Conservation (phyloP, 1,284 basidiomycete genomes). For the Irpex sp. region DNA sequence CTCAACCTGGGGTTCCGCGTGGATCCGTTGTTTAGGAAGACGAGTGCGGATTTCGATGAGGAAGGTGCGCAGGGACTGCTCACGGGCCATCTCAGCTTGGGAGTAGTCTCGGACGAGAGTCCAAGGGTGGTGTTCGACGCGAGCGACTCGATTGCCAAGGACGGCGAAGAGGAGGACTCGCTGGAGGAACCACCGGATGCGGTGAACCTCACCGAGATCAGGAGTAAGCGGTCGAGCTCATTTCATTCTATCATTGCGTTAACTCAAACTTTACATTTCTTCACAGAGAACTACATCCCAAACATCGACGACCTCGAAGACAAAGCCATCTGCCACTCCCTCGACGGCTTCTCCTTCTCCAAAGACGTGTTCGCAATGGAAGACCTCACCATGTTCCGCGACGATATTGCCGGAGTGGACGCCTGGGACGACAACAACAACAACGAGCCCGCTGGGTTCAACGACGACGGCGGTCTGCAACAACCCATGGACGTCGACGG, state of each 20-base stretch:
- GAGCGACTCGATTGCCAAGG: conserved; percentile 83
- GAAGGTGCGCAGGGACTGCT: conserved; percentile 92
- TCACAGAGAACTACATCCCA: conserved; percentile 63
- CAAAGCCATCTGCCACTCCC: conserved; percentile 76
- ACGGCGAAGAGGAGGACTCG: conserved; percentile 63
- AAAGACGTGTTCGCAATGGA: conserved; percentile 60
- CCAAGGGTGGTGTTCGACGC: conserved; percentile 96
- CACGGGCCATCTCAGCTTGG: conserved; percentile 86
- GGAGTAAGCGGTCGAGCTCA: conserved; percentile 43
- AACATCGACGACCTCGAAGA: conserved; percentile 59
- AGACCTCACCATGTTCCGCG: conserved; percentile 53
- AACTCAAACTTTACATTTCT: conserved; percentile 9
- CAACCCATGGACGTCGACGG: conserved; percentile 42
- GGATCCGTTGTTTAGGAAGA: conserved; percentile 97
- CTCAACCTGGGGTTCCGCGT: conserved; percentile 94
- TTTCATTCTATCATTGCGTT: conserved; percentile 17
- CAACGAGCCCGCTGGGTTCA: conserved; percentile 34
- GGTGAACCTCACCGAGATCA: conserved; percentile 66
- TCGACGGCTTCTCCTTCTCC: conserved; percentile 79
- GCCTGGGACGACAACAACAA: conserved; percentile 39
- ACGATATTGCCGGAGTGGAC: conserved; percentile 40
- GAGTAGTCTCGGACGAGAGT: conserved; percentile 75
- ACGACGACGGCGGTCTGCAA: conserved; percentile 26
- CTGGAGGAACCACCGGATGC: conserved; percentile 60
- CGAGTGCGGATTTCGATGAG: conserved; percentile 97